These are phyloP conservation scores for Exophiala alcalophila DNA, from an alignment of 2,329 filamentous ascomycete species.

Conservation along the genomic window DNA sequence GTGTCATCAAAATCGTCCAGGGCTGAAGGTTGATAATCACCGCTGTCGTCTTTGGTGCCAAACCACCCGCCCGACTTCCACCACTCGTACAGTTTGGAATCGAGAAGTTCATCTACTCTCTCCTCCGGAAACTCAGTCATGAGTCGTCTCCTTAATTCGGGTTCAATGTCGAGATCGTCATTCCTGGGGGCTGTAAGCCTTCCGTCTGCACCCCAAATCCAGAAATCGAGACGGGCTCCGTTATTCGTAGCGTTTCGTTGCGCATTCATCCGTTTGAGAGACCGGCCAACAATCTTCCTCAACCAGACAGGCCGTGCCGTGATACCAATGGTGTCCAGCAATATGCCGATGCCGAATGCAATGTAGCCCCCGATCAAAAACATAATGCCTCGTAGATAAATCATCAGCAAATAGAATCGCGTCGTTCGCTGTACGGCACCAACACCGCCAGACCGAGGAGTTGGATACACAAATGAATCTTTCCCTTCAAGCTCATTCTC, in stretches of 20 bases:
- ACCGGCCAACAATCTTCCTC: conserved; percentile 36
- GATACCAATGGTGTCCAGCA: conserved; percentile 60
- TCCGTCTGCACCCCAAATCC: conserved; percentile 53
- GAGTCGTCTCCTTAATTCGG: conserved; percentile 66
- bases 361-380: conserved; percentile 60
- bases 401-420: conserved; percentile 69
- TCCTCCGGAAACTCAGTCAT: conserved; percentile 35
- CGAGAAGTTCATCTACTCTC: conserved; percentile 60
- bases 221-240: conserved; percentile 49
- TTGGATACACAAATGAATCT: conserved; percentile 36
- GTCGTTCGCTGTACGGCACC: conserved; percentile 75
- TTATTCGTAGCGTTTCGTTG: conserved; percentile 25
- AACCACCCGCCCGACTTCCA: conserved; percentile 83
- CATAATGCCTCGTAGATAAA: conserved; percentile 73
- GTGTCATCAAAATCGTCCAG: conserved; percentile 64
- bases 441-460: conserved; percentile 58
- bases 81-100: conserved; percentile 74
- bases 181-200: conserved; percentile 56
- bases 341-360: conserved; percentile 53
- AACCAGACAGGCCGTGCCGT: conserved; percentile 64
- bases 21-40: conserved; percentile 64
- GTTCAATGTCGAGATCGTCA: conserved; percentile 74
- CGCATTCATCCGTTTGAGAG: conserved; percentile 24
- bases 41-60: conserved; percentile 76
- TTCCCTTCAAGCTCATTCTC: conserved; percentile 28